phyloP scores from a whole-genome alignment of 2,329 filamentous ascomycete genomes.

The Sporothrix phasma region DNA sequence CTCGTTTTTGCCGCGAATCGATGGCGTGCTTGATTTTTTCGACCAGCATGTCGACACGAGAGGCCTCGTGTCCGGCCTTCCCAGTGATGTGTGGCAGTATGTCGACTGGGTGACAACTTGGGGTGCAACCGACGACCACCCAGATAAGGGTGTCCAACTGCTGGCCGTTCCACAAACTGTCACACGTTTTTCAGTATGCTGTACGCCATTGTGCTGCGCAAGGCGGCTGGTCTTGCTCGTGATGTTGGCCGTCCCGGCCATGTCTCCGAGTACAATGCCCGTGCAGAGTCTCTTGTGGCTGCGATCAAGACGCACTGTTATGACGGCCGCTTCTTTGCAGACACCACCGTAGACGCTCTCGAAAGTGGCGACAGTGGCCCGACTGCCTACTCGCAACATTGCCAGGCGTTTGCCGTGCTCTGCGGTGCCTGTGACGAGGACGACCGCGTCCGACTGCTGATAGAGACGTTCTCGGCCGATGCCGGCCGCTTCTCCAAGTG shows the following conservation, averaged over 20 bases:
- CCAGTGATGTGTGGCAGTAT: constrained; percentile 26
- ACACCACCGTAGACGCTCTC: constrained; percentile 19
- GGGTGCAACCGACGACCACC: constrained; percentile 18
- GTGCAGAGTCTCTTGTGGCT: constrained; percentile 20
- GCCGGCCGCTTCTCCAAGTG: constrained; percentile 25
- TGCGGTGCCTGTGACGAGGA: constrained; percentile 23
- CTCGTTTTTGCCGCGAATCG: constrained; percentile 27
- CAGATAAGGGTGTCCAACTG: constrained; percentile 28
- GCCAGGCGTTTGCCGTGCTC: constrained; percentile 29
- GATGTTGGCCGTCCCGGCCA: constrained; percentile 26
- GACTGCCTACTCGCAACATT: constrained; percentile 27
- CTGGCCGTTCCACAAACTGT: constrained; percentile 27
- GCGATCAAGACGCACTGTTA: constrained; percentile 27
- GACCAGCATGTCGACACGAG: constrained; percentile 22
- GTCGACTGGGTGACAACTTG: constrained; percentile 28
- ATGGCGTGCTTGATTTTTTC: constrained; percentile 29
- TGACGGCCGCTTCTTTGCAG: constrained; percentile 27
- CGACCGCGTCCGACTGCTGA: constrained; percentile 22
- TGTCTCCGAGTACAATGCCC: constrained; percentile 24
- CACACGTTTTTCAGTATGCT: constrained; percentile 34
- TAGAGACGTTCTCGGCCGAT: constrained; percentile 21
- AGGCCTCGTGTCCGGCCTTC: constrained; percentile 21
- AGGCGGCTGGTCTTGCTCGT: constrained; percentile 26
- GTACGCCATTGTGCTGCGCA: constrained; percentile 29
- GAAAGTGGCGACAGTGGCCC: neutral